A percentile compares a stretch with the other conserved stretches of the same genome.
phyloP scores from a whole-genome alignment of 1,284 basidiomycete species.

The Marasmius fiardii region DNA sequence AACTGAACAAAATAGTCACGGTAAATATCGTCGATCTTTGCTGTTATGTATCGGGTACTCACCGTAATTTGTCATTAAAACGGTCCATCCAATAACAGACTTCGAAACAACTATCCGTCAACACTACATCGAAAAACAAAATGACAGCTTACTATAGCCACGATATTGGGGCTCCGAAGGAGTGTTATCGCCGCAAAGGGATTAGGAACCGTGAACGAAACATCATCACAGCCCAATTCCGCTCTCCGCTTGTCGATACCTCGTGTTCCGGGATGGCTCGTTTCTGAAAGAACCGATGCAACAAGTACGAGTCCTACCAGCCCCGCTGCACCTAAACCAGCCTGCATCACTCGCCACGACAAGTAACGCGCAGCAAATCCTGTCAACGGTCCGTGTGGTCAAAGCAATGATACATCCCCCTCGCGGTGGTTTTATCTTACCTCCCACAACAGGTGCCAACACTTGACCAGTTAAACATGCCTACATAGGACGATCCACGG shows the following conservation, averaged over 20 bases:
- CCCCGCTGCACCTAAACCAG: slow-evolving; percentile 41
- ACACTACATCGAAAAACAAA: slow-evolving; percentile 7
- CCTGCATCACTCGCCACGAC: slow-evolving; percentile 73
- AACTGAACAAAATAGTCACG: slow-evolving; percentile 21
- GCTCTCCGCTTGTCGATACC: slow-evolving; percentile 37
- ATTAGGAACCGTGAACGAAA: slow-evolving; percentile 47
- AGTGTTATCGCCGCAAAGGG: slow-evolving; percentile 52
- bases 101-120: slow-evolving; percentile 18
- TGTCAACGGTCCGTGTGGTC: slow-evolving; percentile 7
- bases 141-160: slow-evolving; percentile 41
- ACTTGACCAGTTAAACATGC: slow-evolving; percentile 40
- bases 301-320: slow-evolving; percentile 43
- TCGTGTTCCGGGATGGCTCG: slow-evolving; percentile 48
- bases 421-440: neutral
- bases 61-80: slow-evolving; percentile 45
- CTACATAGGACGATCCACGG: too few species aligned
- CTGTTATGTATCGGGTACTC: slow-evolving; percentile 10
- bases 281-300: slow-evolving; percentile 65
- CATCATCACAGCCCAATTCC: slow-evolving; percentile 22
- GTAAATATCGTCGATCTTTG: neutral
- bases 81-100: slow-evolving; percentile 36
- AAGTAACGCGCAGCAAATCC: slow-evolving; percentile 49
- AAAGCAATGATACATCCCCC: neutral
- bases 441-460: slow-evolving; percentile 34
- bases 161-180: slow-evolving; percentile 56